Evolutionary conservation across 2,329 filamentous ascomycete genomes (phyloP).

Genomic region (Neonectria sp.): DNA sequence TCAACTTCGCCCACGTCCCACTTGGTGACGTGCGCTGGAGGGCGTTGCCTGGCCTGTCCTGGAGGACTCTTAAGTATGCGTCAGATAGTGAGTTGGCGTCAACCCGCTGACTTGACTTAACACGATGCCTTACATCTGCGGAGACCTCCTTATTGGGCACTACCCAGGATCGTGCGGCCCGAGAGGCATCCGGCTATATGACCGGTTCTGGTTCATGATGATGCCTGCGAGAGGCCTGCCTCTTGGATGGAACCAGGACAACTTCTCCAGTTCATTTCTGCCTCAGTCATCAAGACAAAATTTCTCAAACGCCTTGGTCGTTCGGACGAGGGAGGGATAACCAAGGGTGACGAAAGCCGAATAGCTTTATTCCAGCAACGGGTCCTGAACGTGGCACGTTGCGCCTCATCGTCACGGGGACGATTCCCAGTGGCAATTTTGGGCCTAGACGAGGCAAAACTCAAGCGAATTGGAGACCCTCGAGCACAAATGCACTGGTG

Average conservation of each 20-base stretch:
- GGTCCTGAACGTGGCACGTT: conserved; percentile 1
- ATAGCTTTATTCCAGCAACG: conserved; percentile 32
- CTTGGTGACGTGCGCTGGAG: conserved; percentile 38
- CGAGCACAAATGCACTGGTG: background rate
- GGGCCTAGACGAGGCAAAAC: background rate
- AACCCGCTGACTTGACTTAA: conserved; percentile 29
- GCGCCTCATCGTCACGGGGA: background rate
- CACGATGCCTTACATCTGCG: conserved; percentile 30
- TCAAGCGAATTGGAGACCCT: background rate
- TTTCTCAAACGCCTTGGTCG: conserved; percentile 14
- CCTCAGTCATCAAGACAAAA: conserved; percentile 22
- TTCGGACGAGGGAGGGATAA: conserved; percentile 2
- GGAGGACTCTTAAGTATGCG: conserved; percentile 28
- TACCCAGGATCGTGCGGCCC: conserved; percentile 19
- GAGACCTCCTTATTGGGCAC: conserved; percentile 32
- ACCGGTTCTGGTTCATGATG: conserved; percentile 14
- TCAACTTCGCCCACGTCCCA: conserved; percentile 33
- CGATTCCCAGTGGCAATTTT: background rate
- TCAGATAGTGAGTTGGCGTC: conserved; percentile 37
- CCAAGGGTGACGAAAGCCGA: conserved; percentile 20
- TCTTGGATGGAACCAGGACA: background rate
- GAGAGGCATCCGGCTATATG: conserved; percentile 25
- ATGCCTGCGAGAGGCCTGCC: conserved; percentile 3
- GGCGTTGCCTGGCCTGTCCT: conserved; percentile 34
- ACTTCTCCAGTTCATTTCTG: conserved; percentile 5